phyloP scores from a whole-genome alignment of 2,329 filamentous ascomycete genomes.

The Uncinocarpus reesii region DNA sequence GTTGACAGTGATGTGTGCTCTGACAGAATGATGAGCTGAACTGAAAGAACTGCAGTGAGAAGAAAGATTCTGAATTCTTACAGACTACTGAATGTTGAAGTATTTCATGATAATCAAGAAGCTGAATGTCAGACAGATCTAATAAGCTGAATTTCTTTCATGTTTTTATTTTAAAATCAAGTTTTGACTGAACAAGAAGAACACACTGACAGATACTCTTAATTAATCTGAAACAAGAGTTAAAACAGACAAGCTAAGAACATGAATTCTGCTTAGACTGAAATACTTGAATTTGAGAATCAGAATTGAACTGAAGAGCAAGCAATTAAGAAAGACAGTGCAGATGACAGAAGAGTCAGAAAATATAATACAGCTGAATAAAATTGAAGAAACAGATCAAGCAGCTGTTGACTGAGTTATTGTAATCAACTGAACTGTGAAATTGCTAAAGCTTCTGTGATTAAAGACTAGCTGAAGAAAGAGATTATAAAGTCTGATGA shows the following conservation, averaged over 20 bases:
- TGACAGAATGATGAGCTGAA: slow-evolving; percentile 19
- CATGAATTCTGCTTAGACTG: not conserved
- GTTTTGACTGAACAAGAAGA: slow-evolving; percentile 19
- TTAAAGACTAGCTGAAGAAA: not conserved
- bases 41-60: slow-evolving; percentile 14
- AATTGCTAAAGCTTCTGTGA: not conserved
- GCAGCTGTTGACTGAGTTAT: not conserved
- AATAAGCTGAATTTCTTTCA: slow-evolving; percentile 21
- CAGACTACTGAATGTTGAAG: slow-evolving; percentile 25
- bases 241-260: not conserved
- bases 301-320: too few species aligned
- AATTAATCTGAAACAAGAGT: not conserved
- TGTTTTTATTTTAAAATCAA: slow-evolving; percentile 23
- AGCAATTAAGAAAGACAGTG: not conserved
- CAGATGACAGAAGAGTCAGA: not conserved
- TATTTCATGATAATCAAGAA: slow-evolving; percentile 26
- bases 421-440: not conserved
- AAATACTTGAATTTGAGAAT: too few species aligned
- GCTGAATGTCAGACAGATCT: slow-evolving; percentile 23
- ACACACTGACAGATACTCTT: slow-evolving; percentile 37
- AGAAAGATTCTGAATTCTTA: slow-evolving; percentile 19
- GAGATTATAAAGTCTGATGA: not conserved
- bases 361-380: not conserved
- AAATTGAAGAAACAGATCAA: too few species aligned
- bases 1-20: slow-evolving; percentile 19